Evolutionary conservation across 352 stramenopile genomes (phyloP).

Genomic region (Phytophthora sansomeana): DNA sequence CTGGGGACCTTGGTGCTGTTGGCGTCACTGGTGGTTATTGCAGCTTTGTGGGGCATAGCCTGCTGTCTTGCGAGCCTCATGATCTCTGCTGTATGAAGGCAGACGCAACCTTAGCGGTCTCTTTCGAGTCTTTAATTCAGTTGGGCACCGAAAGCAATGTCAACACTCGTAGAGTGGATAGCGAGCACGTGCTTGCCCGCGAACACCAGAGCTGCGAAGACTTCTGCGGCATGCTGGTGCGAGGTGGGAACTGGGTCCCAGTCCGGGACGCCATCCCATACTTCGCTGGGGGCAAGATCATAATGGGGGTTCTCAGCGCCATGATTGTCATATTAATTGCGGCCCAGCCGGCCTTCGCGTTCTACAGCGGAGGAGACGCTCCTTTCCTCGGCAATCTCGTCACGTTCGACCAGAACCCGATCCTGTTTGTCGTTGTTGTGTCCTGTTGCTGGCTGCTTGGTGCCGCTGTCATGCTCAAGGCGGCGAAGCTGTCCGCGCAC

Average conservation of each 20-base stretch:
- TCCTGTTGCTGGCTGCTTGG: neutral
- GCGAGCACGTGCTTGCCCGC: neutral
- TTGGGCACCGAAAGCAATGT: neutral
- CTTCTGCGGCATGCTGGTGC: too few species aligned
- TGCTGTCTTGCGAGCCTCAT: too few species aligned
- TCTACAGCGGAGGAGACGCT: neutral
- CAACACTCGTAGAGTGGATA: neutral
- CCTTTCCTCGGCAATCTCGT: neutral
- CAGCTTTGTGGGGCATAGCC: too few species aligned
- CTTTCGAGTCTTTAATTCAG: too few species aligned
- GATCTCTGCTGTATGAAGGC: too few species aligned
- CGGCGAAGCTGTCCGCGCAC: neutral
- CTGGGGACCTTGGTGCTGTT: neutral
- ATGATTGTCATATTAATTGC: neutral
- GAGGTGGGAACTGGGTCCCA: too few species aligned
- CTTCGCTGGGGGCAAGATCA: neutral
- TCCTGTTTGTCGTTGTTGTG: neutral
- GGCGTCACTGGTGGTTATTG: neutral
- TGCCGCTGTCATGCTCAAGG: neutral
- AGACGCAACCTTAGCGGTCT: too few species aligned
- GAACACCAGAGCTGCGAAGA: neutral
- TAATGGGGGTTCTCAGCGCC: conserved; percentile 7
- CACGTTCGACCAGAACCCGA: neutral
- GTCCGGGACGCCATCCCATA: neutral
- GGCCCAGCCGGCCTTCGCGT: neutral